These are phyloP conservation scores for Piloderma croceum DNA, from an alignment of 768 basidiomycete genomes.

Conservation along the genomic window DNA sequence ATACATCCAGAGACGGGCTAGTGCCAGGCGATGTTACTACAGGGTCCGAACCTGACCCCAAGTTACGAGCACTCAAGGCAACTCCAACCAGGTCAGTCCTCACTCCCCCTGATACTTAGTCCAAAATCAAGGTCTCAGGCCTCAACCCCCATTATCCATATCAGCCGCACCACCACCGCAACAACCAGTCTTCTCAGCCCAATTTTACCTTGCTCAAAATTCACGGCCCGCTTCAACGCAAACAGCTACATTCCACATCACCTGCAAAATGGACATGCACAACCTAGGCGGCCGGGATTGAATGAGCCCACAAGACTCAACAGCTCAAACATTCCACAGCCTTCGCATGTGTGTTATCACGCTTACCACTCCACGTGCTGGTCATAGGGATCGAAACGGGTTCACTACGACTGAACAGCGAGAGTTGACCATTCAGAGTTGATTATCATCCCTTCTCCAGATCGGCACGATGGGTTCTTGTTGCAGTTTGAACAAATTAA, in stretches of 20 bases:
- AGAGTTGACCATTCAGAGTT: constrained; percentile 76
- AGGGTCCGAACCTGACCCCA: too few relatives aligned
- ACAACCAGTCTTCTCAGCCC: constrained; percentile 79
- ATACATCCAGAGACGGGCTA: too few relatives aligned
- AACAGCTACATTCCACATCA: constrained; percentile 92
- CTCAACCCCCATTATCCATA: constrained; percentile 14
- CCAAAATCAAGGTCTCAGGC: constrained; percentile 30
- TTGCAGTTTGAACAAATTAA: constrained; percentile 97
- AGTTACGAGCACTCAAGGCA: too few relatives aligned
- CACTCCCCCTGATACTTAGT: too few relatives aligned
- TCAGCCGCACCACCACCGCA: constrained; percentile 19
- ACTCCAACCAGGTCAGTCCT: too few relatives aligned
- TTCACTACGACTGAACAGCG: constrained; percentile 90
- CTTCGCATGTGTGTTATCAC: constrained; percentile 53
- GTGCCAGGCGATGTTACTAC: too few relatives aligned
- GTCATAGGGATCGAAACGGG: constrained; percentile 86
- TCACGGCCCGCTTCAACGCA: constrained; percentile 92
- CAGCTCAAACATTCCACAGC: constrained; percentile 26
- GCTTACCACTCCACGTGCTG: constrained; percentile 70
- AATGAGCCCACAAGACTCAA: constrained; percentile 9
- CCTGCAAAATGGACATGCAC: constrained; percentile 86
- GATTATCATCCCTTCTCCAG: constrained; percentile 75
- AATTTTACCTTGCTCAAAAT: constrained; percentile 96
- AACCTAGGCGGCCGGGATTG: constrained; percentile 71
- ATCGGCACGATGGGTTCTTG: constrained; percentile 96